Percentiles rank a stretch among this genome's conserved stretches.
These are phyloP conservation scores for Arabidopsis hybrid DNA, from an alignment of 441 rosid species.

Conservation along the genomic window DNA sequence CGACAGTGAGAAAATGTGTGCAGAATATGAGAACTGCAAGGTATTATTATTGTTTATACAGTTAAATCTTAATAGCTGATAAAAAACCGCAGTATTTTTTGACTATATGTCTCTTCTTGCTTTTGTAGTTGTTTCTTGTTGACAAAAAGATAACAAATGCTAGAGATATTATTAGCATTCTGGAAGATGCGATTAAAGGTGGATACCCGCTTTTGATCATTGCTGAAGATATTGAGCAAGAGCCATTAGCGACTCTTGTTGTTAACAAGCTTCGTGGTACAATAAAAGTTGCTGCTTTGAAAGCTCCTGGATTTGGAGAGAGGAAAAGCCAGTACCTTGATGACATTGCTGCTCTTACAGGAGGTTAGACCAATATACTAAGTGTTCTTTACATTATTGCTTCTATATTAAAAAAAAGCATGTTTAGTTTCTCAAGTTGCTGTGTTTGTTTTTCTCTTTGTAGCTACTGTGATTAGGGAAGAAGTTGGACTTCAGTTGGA, in stretches of 20 bases:
- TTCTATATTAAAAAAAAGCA: background rate
- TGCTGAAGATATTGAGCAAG: constrained; percentile 96
- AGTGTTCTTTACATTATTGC: background rate
- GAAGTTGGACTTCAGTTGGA: constrained; percentile 92
- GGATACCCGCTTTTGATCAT: constrained; percentile 75
- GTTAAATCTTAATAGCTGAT: background rate
- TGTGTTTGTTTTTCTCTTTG: constrained; percentile 6
- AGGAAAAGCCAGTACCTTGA: constrained; percentile 94
- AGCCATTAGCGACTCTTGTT: constrained; percentile 92
- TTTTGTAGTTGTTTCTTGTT: constrained; percentile 81
- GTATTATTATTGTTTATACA: constrained; percentile 39
- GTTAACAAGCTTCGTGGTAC: constrained; percentile 94
- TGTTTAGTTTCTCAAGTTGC: background rate
- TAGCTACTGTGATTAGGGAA: constrained; percentile 88
- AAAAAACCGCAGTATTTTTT: background rate
- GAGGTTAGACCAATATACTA: constrained; percentile 53
- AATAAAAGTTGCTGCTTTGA: constrained; percentile 90
- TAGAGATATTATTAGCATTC: constrained; percentile 72
- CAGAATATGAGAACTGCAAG: constrained; percentile 95
- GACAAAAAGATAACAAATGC: constrained; percentile 91
- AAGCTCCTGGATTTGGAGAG: constrained; percentile 98
- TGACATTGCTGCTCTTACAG: constrained; percentile 87
- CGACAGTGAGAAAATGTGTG: constrained; percentile 92
- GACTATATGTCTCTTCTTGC: background rate
- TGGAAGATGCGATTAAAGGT: constrained; percentile 86